Evolutionary conservation across 1,139 yeast species (phyloP), one percentile per base, ranked within the genome.

Genomic region (Scheffersomyces stambukii): DNA sequence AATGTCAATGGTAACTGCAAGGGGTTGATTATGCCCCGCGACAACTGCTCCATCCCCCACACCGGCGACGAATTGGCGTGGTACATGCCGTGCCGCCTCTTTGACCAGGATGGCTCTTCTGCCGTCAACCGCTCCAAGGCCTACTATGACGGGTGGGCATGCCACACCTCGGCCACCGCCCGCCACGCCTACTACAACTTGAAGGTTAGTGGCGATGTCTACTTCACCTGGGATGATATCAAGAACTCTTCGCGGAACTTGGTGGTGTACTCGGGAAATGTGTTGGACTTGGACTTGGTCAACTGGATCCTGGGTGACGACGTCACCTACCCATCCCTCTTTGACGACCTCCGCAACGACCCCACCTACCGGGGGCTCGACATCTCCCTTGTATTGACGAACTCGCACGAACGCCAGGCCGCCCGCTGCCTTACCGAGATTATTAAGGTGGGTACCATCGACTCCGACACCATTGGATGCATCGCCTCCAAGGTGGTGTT

Each of bases 1-100:
- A 91, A 91, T 52, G 96, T 91, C 28, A 91, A 91, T 52, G 96
- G 96, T 17, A 81, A 88, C 54, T 91, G 98, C 60, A 79, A 77
- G 53, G 81, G 79, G 16, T 64, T 91, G 34, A 81, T 91, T 35
- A 69, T 60, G n/a, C 94, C 97, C 25, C 75, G 75, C 40, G 75
- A 64, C 8, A 72, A 79, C 49, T 73, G 85, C 46, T 44, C 79
- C 0, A 88, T 89, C 35, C 96, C 96, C 1, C 58, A 64, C 37
- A 64, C 69, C 38, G 68, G 68, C 22, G 75, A 73, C 23, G 77
- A 80, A 27, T 52, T 91, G 42, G 97, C 95, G 7, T 89, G 96
- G 95, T 91, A 91, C 59, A 86, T 88, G 82, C 97, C 98, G 3
- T 91, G 98, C 61, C 77, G 78, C 45, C 41, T 82, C 27, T 65